These are phyloP conservation scores for Aspergillus sp. DNA, from an alignment of 2,329 filamentous ascomycete genomes.

Conservation along the genomic window DNA sequence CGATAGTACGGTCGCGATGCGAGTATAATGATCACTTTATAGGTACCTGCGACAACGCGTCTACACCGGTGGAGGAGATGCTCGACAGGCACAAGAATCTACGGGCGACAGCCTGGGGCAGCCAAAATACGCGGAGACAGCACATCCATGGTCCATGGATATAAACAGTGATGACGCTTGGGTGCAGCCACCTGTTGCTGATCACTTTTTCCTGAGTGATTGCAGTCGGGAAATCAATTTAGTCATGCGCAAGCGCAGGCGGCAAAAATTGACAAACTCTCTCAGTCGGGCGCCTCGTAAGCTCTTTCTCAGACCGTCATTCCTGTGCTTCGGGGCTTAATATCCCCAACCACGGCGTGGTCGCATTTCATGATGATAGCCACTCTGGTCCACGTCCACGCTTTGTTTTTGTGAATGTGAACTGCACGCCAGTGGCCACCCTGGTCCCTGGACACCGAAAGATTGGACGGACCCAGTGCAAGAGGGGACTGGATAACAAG, in stretches of 20 bases:
- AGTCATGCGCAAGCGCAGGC: not conserved
- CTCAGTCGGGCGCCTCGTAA: not conserved
- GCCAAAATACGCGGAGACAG: not conserved
- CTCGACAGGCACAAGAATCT: not conserved
- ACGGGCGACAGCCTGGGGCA: not conserved
- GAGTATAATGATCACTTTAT: not conserved
- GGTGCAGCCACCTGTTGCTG: not conserved
- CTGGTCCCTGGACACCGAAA: conserved; percentile 19
- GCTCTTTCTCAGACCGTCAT: not conserved
- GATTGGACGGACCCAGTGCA: conserved; percentile 23
- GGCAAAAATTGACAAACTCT: not conserved
- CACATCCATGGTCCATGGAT: not conserved
- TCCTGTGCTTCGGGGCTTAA: not conserved
- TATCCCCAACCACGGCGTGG: not conserved
- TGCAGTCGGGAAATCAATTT: not conserved
- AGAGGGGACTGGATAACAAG: conserved; percentile 14
- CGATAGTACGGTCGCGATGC: not conserved
- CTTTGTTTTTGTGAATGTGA: conserved; percentile 2
- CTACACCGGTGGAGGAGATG: not conserved
- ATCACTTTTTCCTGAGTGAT: not conserved
- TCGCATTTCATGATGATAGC: not conserved
- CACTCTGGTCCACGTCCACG: not conserved
- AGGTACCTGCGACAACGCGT: not conserved
- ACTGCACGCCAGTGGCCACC: not conserved
- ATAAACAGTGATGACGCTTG: not conserved